Evolutionary conservation across 345 rosid genomes (phyloP).

Genomic region (Pugionium dolabratum): DNA sequence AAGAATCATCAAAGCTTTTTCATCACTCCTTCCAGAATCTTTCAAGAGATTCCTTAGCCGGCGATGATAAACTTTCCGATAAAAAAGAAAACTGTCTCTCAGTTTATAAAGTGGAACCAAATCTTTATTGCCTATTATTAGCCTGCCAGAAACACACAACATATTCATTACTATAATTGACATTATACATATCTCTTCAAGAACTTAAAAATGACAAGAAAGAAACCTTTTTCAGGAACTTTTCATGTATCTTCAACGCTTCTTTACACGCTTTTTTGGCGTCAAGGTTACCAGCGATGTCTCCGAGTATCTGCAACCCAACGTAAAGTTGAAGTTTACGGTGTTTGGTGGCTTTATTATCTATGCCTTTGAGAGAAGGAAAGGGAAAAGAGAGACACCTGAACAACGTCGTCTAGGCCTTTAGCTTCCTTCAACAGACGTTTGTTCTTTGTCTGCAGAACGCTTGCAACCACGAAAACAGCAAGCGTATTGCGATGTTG

Average conservation of each 20-base stretch:
- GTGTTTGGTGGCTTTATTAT: background rate
- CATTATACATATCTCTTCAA: background rate
- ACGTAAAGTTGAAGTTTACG: background rate
- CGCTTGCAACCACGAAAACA: constrained; percentile 83
- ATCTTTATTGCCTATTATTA: constrained; percentile 32
- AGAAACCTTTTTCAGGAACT: constrained; percentile 70
- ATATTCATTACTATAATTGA: background rate
- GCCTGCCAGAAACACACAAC: constrained; percentile 28
- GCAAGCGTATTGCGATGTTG: constrained; percentile 58
- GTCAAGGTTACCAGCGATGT: constrained; percentile 70
- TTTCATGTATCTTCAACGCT: constrained; percentile 80
- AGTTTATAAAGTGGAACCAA: constrained; percentile 23
- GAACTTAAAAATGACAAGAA: background rate
- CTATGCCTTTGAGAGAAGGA: constrained; percentile 10
- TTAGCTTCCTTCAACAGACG: constrained; percentile 79
- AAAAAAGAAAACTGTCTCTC: constrained; percentile 9
- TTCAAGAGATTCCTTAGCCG: constrained; percentile 1
- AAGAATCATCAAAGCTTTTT: constrained; percentile 22
- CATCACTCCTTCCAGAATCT: constrained; percentile 27
- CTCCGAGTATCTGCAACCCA: constrained; percentile 66
- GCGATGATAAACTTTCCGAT: constrained; percentile 25
- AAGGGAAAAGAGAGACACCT: constrained; percentile 47
- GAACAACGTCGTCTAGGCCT: constrained; percentile 87
- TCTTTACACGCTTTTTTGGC: constrained; percentile 79
- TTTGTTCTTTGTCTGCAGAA: constrained; percentile 87